Conservation (phyloP, 2,329 filamentous ascomycete genomes). For the Lasiodiplodia sp. region DNA sequence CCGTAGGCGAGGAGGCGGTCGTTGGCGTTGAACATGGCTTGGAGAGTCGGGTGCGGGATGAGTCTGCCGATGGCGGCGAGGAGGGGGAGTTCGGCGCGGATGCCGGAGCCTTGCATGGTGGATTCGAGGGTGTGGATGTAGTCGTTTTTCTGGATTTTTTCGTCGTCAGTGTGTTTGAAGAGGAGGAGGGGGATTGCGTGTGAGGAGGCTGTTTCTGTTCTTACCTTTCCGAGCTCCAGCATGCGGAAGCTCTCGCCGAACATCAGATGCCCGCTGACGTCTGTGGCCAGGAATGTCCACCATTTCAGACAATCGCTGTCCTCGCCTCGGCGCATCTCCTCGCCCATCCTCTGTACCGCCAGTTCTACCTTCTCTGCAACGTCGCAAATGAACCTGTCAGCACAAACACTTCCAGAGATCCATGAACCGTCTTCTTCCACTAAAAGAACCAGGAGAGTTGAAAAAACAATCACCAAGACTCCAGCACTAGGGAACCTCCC, state of each 20-base stretch:
- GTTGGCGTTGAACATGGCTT: constrained; percentile 47
- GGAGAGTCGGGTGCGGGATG: constrained; percentile 39
- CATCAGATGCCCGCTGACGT: constrained; percentile 61
- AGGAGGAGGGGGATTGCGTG: not conserved
- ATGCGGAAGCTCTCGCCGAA: constrained; percentile 65
- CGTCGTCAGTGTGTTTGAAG: not conserved
- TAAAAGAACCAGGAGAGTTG: too few species aligned
- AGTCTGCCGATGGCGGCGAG: constrained; percentile 42
- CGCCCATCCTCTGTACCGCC: constrained; percentile 53
- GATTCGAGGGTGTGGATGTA: constrained; percentile 48
- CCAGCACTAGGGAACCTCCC: too few species aligned
- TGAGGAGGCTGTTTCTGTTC: too few species aligned
- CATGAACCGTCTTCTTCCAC: not conserved
- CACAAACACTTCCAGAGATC: not conserved
- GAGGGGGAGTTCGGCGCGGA: constrained; percentile 47
- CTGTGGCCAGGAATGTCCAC: constrained; percentile 62
- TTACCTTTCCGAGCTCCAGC: constrained; percentile 59
- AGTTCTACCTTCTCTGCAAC: constrained; percentile 43
- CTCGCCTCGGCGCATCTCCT: constrained; percentile 52
- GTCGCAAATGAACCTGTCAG: not conserved
- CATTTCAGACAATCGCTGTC: constrained; percentile 60
- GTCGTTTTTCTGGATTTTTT: constrained; percentile 39
- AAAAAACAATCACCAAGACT: too few species aligned
- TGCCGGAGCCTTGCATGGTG: constrained; percentile 44
- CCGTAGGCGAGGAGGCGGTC: constrained; percentile 42